Evolutionary conservation across 2,329 filamentous ascomycete species (phyloP).

Genomic region (Dactylellina parvicollis): DNA sequence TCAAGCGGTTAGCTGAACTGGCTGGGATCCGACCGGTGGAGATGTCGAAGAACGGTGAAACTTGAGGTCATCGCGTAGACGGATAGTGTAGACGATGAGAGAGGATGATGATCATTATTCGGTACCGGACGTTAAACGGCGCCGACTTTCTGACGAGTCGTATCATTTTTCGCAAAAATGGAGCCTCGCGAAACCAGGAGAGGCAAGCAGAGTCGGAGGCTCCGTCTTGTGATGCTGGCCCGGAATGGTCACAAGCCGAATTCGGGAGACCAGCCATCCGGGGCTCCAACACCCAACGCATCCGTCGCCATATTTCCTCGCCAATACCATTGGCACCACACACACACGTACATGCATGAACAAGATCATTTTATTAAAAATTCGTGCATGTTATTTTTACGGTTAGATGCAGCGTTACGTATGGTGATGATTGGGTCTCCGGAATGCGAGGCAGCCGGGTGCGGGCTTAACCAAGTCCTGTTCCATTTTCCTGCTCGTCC

Average conservation of each 20-base stretch:
- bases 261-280: conserved; percentile 8
- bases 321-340: neutral
- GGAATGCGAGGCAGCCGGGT: conserved; percentile 4
- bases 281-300: neutral
- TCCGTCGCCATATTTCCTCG: too few relatives aligned
- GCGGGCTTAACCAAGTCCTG: neutral
- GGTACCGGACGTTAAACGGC: neutral
- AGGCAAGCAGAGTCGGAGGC: neutral
- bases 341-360: too few relatives aligned
- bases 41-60: too few relatives aligned
- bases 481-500: neutral
- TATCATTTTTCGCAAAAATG: neutral
- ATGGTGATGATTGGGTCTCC: neutral
- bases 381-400: too few relatives aligned
- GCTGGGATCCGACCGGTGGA: too few relatives aligned
- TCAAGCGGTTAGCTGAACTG: too few relatives aligned
- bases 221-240: neutral
- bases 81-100: too few relatives aligned
- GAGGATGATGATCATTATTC: too few relatives aligned
- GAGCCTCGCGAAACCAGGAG: neutral
- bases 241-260: conserved; percentile 6
- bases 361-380: too few relatives aligned
- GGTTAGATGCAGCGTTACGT: neutral
- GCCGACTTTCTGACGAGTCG: neutral
- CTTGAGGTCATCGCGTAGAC: too few relatives aligned